These are phyloP conservation scores for Cytospora piceicola DNA, from an alignment of 2,329 filamentous ascomycete genomes.

Conservation along the genomic window DNA sequence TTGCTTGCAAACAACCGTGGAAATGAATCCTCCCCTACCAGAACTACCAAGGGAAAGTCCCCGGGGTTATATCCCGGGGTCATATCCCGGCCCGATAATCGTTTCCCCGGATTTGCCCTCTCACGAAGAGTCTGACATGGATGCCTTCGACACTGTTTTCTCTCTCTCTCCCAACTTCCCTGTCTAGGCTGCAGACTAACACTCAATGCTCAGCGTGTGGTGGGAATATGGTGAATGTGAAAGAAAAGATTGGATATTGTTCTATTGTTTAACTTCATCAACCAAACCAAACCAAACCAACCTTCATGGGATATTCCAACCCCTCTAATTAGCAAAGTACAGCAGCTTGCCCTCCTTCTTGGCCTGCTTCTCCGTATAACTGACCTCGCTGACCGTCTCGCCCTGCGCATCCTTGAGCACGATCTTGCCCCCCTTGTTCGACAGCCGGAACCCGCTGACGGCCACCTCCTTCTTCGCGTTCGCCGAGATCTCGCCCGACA, in stretches of 20 bases:
- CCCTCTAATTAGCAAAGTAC: constrained; percentile 29
- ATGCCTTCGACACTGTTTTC: not conserved
- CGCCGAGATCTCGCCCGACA: constrained; percentile 18
- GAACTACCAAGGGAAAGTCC: not conserved
- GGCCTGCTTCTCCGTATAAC: constrained; percentile 32
- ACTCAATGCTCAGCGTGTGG: too few relatives aligned
- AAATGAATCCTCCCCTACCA: not conserved
- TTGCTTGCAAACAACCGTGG: too few relatives aligned
- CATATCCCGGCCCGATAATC: too few relatives aligned
- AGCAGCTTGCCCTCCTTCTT: constrained; percentile 29
- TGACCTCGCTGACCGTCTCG: constrained; percentile 30
- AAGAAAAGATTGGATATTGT: too few relatives aligned
- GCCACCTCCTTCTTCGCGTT: constrained; percentile 16
- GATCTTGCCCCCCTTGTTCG: constrained; percentile 32
- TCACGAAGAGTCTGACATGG: not conserved
- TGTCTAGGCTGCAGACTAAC: too few relatives aligned
- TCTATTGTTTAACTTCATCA: not conserved
- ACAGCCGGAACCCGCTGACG: constrained; percentile 22
- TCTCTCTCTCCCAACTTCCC: not conserved
- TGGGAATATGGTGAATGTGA: too few relatives aligned
- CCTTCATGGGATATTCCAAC: not conserved
- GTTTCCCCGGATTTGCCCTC: not conserved
- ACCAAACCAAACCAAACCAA: not conserved
- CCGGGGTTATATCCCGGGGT: not conserved
- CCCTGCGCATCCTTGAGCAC: constrained; percentile 29